These are phyloP conservation scores for Lenwebbia sp. DNA, from an alignment of 345 rosid genomes.

Conservation along the genomic window DNA sequence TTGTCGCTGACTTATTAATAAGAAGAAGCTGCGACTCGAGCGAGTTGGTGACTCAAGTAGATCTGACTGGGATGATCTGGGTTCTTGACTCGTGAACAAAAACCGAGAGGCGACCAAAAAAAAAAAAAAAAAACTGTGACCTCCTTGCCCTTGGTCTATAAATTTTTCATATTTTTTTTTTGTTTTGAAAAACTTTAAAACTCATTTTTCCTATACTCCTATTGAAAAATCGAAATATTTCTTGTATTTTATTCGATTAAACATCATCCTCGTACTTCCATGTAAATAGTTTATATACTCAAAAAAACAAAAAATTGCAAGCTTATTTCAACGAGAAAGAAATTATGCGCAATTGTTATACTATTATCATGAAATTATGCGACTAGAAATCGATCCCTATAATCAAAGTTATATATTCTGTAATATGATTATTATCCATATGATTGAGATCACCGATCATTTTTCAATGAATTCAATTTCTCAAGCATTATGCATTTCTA, in stretches of 20 bases:
- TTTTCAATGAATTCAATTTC: neutral
- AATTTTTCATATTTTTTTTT: too few species aligned
- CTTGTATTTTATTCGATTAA: neutral
- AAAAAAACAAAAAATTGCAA: neutral
- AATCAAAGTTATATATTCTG: neutral
- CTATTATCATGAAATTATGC: neutral
- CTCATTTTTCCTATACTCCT: neutral
- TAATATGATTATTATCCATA: neutral
- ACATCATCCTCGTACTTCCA: neutral
- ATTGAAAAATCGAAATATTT: neutral
- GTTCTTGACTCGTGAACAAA: neutral
- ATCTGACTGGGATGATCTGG: neutral
- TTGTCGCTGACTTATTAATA: neutral
- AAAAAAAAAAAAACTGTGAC: too few species aligned
- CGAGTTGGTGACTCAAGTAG: neutral
- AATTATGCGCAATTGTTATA: neutral
- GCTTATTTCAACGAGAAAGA: neutral
- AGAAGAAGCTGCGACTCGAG: neutral
- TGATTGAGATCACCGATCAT: neutral
- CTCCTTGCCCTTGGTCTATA: too few species aligned
- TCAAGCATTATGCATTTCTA: neutral
- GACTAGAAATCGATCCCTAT: neutral
- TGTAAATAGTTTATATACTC: neutral
- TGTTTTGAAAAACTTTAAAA: too few species aligned
- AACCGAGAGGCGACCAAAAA: neutral